phyloP scores from a whole-genome alignment of 495 filamentous ascomycete species.

The Amniculicola lignicola region DNA sequence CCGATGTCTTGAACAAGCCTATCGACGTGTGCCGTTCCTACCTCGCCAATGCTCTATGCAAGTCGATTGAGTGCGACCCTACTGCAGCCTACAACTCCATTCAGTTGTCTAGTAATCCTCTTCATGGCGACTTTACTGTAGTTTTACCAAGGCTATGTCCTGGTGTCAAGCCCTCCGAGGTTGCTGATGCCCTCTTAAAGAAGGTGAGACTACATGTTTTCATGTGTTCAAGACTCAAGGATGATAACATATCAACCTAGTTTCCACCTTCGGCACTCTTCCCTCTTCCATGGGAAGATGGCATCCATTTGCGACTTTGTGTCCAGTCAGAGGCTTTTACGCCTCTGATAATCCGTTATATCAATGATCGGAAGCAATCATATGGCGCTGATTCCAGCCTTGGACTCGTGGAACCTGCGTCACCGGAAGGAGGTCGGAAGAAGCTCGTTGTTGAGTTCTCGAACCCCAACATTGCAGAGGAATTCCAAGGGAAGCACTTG shows the following conservation, averaged over 20 bases:
- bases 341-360: constrained; percentile 18
- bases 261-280: constrained; percentile 20
- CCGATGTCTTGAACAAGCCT: constrained; percentile 12
- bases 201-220: constrained; percentile 12
- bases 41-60: constrained; percentile 17
- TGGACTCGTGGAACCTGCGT: constrained; percentile 64
- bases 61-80: constrained; percentile 2
- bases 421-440: constrained; percentile 69
- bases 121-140: constrained; percentile 15
- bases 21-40: constrained; percentile 19
- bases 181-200: constrained; percentile 15
- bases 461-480: constrained; percentile 63
- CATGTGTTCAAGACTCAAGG: neutral
- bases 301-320: constrained; percentile 18
- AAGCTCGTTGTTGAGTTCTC: constrained; percentile 57
- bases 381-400: constrained; percentile 66
- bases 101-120: constrained; percentile 8
- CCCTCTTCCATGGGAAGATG: constrained; percentile 16
- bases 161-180: constrained; percentile 8
- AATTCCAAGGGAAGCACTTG: constrained; percentile 66
- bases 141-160: constrained; percentile 17
- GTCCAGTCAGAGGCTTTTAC: constrained; percentile 10
- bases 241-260: constrained; percentile 1
- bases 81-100: constrained; percentile 17
- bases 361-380: constrained; percentile 44